Evolutionary conservation across 805 yeast species (phyloP), one percentile per base, ranked within the genome.

Genomic region (Metschnikowia chrysomelidarum): DNA sequence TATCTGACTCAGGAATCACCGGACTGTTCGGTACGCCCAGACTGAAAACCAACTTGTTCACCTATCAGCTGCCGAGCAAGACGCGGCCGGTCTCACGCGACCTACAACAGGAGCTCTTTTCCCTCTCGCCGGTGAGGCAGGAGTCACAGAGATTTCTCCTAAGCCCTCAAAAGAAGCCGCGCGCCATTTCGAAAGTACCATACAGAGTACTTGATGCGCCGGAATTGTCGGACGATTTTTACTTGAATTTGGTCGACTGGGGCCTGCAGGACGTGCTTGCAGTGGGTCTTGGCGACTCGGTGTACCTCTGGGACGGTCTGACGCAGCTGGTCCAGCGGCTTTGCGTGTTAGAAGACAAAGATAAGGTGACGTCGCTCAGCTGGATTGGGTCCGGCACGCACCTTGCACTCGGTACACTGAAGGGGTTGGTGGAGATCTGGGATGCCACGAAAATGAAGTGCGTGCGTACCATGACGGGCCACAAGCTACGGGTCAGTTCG

Each of bases 331-430:
- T 91, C 1, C 79, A 79, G 41, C 74, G 88, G 47, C 69, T 93
- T 23, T 85, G 95, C 51, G 86, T 84, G 45, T 66, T 91, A 19
- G 79, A 75, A 1, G 72, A 69, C 24, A 70, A 71, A 44, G 96
- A 89, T 48, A 64, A 69, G 30, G 84, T 87, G 16, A 85, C 97
- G 6, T 81, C 95, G 48, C 64, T 91, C 24, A 79, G 85, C 36
- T 93, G 98, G 98, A 86, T 91, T 30, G 94, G 91, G 16, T 77
- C 91, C 8, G 98, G 98, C 12, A 83, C 95, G 10, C 97, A 93
- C 64, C 53, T 93, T 32, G 98, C 98, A 0, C 80, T 93, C 5
- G 98, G 98, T 1, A 87, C 96, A 1, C 73, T 76, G 38, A 69
- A 78, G 21, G 98, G 98, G 1, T 55, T 82, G 26, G 96, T 93